phyloP scores from a whole-genome alignment of 1,284 basidiomycete genomes.

The Ganoderma lingzhi region DNA sequence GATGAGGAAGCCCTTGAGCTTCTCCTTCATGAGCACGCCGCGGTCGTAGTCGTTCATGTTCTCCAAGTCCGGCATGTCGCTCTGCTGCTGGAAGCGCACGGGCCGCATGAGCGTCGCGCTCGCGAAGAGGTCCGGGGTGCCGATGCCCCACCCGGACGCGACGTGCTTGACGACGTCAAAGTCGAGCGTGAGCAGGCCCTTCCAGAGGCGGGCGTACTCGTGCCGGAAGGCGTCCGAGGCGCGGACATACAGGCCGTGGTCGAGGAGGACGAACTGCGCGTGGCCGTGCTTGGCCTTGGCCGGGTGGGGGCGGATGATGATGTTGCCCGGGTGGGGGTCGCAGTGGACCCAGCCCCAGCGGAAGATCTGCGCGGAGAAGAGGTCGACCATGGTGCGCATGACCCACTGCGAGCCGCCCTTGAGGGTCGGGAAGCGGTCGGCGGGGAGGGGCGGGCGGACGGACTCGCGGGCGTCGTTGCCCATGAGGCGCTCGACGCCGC shows the following conservation, averaged over 20 bases:
- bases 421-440: slow-evolving; percentile 46
- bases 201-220: slow-evolving; percentile 85
- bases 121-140: slow-evolving; percentile 79
- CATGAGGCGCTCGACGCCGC: slow-evolving; percentile 61
- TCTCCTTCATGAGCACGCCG: slow-evolving; percentile 71
- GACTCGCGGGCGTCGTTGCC: slow-evolving; percentile 49
- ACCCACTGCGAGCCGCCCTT: slow-evolving; percentile 70
- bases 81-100: slow-evolving; percentile 47
- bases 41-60: slow-evolving; percentile 63
- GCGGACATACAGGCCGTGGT: slow-evolving; percentile 88
- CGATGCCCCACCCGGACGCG: slow-evolving; percentile 81
- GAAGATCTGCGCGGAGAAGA: slow-evolving; percentile 88
- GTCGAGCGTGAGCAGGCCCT: slow-evolving; percentile 78
- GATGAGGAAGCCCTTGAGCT: slow-evolving; percentile 63
- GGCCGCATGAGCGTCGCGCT: slow-evolving; percentile 76
- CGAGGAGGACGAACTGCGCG: slow-evolving; percentile 82
- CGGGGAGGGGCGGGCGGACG: slow-evolving; percentile 28
- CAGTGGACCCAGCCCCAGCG: slow-evolving; percentile 89
- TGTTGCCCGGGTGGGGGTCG: slow-evolving; percentile 83
- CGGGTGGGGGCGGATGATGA: slow-evolving; percentile 83
- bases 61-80: slow-evolving; percentile 43
- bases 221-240: slow-evolving; percentile 70
- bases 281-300: slow-evolving; percentile 52
- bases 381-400: slow-evolving; percentile 84
- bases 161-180: slow-evolving; percentile 54